These are phyloP conservation scores for Daldinia sp. DNA, from an alignment of 2,329 filamentous ascomycete species.

Conservation along the genomic window DNA sequence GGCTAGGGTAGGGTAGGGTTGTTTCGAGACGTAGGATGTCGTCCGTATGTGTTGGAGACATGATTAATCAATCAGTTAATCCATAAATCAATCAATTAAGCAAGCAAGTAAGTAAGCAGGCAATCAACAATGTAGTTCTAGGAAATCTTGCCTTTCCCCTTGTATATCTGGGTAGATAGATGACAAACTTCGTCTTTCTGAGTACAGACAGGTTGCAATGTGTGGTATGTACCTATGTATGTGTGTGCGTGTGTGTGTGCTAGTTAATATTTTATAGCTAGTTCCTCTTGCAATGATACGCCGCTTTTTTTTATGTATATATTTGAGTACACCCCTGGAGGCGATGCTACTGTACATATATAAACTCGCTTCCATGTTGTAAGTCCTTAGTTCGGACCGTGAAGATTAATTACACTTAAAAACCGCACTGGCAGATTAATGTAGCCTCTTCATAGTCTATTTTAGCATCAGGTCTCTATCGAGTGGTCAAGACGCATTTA, in stretches of 20 bases:
- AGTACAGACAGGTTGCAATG: slow-evolving; percentile 17
- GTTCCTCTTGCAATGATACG: slow-evolving; percentile 18
- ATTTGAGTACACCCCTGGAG: too few species aligned
- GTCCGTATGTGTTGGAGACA: slow-evolving; percentile 1
- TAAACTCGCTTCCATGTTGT: too few species aligned
- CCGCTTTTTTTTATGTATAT: background rate
- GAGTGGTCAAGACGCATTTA: background rate
- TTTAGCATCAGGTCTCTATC: too few species aligned
- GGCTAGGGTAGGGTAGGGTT: slow-evolving; percentile 2
- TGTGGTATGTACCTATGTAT: background rate
- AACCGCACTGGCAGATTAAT: too few species aligned
- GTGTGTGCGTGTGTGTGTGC: slow-evolving; percentile 25
- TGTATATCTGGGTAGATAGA: background rate
- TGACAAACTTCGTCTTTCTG: slow-evolving; percentile 16
- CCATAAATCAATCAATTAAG: background rate
- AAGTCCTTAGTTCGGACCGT: too few species aligned
- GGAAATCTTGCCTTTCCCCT: background rate
- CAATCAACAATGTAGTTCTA: background rate
- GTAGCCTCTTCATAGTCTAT: too few species aligned
- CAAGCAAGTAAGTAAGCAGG: background rate
- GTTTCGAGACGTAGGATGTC: slow-evolving; percentile 1
- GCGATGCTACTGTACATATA: too few species aligned
- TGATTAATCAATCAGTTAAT: background rate
- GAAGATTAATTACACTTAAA: too few species aligned
- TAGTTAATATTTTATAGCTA: slow-evolving; percentile 17